Conservation (phyloP, 2,329 filamentous ascomycete genomes). For the Dactylellina cionopaga region DNA sequence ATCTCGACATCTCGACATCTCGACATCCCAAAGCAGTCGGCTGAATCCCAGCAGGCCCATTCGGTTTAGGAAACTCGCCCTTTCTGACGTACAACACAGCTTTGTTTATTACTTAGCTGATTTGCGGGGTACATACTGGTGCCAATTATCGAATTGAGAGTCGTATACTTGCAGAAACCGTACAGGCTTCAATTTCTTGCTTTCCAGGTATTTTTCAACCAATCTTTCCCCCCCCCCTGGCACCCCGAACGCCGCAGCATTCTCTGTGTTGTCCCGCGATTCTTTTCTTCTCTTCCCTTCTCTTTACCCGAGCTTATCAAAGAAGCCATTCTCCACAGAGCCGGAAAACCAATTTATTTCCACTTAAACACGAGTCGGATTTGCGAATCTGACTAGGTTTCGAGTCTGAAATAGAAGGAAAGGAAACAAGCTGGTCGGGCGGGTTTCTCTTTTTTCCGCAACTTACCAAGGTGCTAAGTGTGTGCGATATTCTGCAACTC, state of each 20-base stretch:
- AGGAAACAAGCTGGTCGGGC: conserved; percentile 31
- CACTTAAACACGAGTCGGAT: conserved; percentile 22
- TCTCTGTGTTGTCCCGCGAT: conserved; percentile 18
- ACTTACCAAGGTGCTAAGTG: conserved; percentile 17
- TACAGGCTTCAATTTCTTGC: background rate
- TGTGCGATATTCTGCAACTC: conserved; percentile 38
- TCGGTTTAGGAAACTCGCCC: conserved; percentile 38
- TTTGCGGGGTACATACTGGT: conserved; percentile 46
- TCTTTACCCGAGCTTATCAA: conserved; percentile 47
- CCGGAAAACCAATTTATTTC: conserved; percentile 17
- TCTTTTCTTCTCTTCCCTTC: conserved; percentile 21
- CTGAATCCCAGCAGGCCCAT: conserved; percentile 11
- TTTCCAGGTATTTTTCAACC: conserved; percentile 8
- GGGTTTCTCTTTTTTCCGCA: conserved; percentile 34
- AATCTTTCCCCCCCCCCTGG: conserved; percentile 2
- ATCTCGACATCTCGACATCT: conserved; percentile 10
- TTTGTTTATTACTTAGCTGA: conserved; percentile 4
- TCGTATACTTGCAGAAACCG: conserved; percentile 5
- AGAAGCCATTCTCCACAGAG: conserved; percentile 25
- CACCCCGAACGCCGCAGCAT: too few species aligned
- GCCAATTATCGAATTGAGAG: background rate
- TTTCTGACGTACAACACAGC: background rate
- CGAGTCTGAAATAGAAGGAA: conserved; percentile 19
- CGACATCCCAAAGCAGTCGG: conserved; percentile 20
- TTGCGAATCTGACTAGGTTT: conserved; percentile 35